A percentile compares a stretch with the other conserved stretches of the same genome.
phyloP scores from a whole-genome alignment of 2,329 filamentous ascomycete genomes.

The Stemphylium lycopersici region DNA sequence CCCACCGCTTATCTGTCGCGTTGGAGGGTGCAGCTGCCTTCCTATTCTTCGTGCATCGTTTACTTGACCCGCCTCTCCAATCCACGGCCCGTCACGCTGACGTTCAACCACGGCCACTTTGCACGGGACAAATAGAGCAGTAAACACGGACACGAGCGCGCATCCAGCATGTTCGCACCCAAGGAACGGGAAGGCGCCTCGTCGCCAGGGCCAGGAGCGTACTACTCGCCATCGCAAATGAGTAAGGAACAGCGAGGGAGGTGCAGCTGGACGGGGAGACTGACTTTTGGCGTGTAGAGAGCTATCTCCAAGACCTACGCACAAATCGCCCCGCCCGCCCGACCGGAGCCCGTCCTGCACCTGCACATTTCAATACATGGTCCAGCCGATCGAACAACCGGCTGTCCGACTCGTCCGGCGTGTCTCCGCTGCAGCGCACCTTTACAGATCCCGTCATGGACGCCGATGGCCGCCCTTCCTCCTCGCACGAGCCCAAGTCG shows the following conservation, averaged over 20 bases:
- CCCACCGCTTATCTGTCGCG: constrained; percentile 37
- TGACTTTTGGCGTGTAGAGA: constrained; percentile 57
- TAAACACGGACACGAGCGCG: constrained; percentile 14
- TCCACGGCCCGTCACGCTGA: background rate
- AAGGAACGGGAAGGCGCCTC: constrained; percentile 46
- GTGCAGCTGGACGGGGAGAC: constrained; percentile 11
- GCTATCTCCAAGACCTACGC: constrained; percentile 74
- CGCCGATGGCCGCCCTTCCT: constrained; percentile 26
- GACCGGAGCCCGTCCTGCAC: constrained; percentile 72
- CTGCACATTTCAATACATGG: constrained; percentile 54
- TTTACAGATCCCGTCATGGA: constrained; percentile 33
- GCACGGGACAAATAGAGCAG: constrained; percentile 23
- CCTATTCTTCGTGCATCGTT: constrained; percentile 6
- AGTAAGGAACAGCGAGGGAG: constrained; percentile 35
- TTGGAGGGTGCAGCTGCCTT: constrained; percentile 15
- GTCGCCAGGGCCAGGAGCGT: constrained; percentile 44
- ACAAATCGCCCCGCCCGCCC: constrained; percentile 71
- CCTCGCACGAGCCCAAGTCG: constrained; percentile 29
- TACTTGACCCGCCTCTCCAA: background rate
- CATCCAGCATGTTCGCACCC: constrained; percentile 37
- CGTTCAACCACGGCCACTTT: background rate
- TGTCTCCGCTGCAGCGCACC: constrained; percentile 33
- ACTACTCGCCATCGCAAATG: constrained; percentile 48
- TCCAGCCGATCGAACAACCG: constrained; percentile 35
- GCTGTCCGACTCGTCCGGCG: constrained; percentile 32